Evolutionary conservation across 2,329 filamentous ascomycete species (phyloP).

Genomic region (Microdochium nivale): DNA sequence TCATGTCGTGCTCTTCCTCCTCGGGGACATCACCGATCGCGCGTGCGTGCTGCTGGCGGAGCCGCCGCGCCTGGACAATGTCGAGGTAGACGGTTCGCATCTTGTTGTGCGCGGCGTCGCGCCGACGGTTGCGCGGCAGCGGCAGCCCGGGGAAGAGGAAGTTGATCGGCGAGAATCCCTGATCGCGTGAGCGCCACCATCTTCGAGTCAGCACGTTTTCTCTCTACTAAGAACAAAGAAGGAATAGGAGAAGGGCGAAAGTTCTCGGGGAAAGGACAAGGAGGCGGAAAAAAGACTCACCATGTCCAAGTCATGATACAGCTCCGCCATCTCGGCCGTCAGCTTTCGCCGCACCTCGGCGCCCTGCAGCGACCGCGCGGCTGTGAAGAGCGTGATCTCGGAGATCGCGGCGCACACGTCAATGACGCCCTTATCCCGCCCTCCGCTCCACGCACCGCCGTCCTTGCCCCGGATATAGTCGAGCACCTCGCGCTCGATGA

Average conservation of each 20-base stretch:
- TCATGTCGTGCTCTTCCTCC: conserved; percentile 57
- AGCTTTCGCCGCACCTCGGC: conserved; percentile 67
- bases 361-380: conserved; percentile 65
- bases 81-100: conserved; percentile 64
- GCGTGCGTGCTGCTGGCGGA: conserved; percentile 30
- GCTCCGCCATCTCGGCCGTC: conserved; percentile 60
- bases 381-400: conserved; percentile 76
- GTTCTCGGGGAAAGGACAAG: neutral
- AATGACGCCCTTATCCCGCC: conserved; percentile 37
- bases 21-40: conserved; percentile 10
- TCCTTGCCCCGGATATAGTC: conserved; percentile 49
- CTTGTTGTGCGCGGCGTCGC: conserved; percentile 61
- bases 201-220: neutral
- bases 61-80: conserved; percentile 58
- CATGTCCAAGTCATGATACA: conserved; percentile 69
- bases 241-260: neutral
- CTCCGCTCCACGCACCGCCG: neutral
- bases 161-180: conserved; percentile 73
- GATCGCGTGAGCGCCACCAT: conserved; percentile 10
- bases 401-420: conserved; percentile 61
- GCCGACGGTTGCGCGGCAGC: conserved; percentile 64
- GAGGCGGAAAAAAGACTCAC: neutral
- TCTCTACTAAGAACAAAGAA: neutral
- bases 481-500: conserved; percentile 62
- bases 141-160: conserved; percentile 75